Percentiles rank a stretch among this genome's conserved stretches.
Conservation (phyloP, 345 rosid genomes). For the Eucalyptus globulus region DNA sequence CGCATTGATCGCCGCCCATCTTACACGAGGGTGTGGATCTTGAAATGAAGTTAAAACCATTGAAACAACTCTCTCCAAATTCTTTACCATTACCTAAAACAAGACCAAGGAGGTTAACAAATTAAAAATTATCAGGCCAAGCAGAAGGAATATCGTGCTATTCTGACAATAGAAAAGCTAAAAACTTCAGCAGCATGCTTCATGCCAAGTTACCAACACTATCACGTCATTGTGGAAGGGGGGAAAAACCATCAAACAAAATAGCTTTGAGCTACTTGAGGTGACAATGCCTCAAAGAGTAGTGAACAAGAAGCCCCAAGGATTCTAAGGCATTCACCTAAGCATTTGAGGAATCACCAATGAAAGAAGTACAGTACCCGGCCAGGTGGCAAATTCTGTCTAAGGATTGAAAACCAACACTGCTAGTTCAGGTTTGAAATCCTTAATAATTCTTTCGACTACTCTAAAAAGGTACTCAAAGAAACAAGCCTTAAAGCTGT, state of each 20-base stretch:
- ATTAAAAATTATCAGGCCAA: not conserved
- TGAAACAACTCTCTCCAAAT: constrained; percentile 72
- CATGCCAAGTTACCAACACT: not conserved
- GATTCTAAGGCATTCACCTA: not conserved
- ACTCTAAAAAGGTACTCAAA: not conserved
- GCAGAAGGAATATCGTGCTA: not conserved
- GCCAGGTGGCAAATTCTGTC: not conserved
- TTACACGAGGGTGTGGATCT: constrained; percentile 90
- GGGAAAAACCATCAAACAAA: not conserved
- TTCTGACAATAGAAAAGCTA: not conserved
- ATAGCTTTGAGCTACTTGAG: not conserved
- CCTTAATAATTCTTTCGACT: not conserved
- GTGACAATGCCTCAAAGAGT: not conserved
- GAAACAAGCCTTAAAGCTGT: not conserved
- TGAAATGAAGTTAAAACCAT: constrained; percentile 84
- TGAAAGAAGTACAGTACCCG: not conserved
- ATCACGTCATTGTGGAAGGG: not conserved
- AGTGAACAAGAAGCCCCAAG: not conserved
- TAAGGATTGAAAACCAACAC: not conserved
- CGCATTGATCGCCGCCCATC: constrained; percentile 99
- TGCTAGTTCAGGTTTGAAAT: not conserved
- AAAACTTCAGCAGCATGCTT: not conserved
- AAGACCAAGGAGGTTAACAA: not conserved
- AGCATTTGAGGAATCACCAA: not conserved
- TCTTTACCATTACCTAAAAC: constrained; percentile 83